Conservation (phyloP, 2,329 filamentous ascomycete species). For the Hypoxylon rubiginosum region DNA sequence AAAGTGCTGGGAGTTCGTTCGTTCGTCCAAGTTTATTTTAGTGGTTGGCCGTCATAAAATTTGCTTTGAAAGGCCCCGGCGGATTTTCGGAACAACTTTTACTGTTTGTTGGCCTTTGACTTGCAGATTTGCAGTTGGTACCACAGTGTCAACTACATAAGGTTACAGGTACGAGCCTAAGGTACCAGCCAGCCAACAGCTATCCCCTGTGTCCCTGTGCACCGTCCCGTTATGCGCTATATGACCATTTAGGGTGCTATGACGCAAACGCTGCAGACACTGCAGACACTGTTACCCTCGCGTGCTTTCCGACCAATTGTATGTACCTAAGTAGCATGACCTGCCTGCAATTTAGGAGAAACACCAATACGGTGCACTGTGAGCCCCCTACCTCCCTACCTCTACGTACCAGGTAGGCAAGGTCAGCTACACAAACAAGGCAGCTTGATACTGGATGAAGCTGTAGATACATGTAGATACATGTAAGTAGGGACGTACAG, state of each 20-base stretch:
- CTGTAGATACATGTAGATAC: neutral
- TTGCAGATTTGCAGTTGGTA: neutral
- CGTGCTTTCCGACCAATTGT: neutral
- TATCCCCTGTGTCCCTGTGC: too few relatives aligned
- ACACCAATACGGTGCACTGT: neutral
- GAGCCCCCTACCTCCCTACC: neutral
- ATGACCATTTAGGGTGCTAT: slow-evolving; percentile 8
- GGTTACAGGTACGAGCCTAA: neutral
- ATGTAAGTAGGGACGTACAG: neutral
- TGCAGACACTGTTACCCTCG: neutral
- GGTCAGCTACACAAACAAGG: neutral
- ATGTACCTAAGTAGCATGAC: neutral
- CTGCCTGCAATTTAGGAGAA: neutral
- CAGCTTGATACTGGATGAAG: neutral
- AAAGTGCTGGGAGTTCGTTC: slow-evolving; percentile 21
- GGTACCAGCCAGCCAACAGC: neutral
- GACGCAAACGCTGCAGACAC: slow-evolving; percentile 33
- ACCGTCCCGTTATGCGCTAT: neutral
- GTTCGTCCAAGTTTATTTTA: slow-evolving; percentile 25
- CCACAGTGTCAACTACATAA: slow-evolving; percentile 27
- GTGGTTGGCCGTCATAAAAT: slow-evolving; percentile 41
- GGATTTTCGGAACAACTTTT: slow-evolving; percentile 33
- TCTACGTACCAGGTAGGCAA: neutral
- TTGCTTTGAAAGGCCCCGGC: slow-evolving; percentile 36
- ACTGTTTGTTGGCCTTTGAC: neutral